Percentiles rank a stretch among this genome's conserved stretches.
phyloP scores from a whole-genome alignment of 352 stramenopile species.

The Salisapilia sapeloensis region DNA sequence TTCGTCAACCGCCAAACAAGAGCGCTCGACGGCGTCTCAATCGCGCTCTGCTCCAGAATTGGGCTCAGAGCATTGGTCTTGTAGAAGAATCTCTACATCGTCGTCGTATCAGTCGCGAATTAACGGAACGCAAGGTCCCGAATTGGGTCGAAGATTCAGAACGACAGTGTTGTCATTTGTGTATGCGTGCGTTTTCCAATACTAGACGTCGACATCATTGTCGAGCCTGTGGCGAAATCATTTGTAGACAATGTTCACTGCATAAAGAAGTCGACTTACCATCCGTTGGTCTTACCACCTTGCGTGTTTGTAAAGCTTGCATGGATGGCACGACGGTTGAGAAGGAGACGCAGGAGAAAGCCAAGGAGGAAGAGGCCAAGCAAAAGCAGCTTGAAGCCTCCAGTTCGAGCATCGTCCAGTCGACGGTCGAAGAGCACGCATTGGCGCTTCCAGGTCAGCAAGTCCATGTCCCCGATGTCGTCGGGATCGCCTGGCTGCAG shows the following conservation, averaged over 20 bases:
- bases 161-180: slow-evolving; percentile 65
- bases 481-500: slow-evolving; percentile 60
- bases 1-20: slow-evolving; percentile 50
- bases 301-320: slow-evolving; percentile 64
- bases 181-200: slow-evolving; percentile 69
- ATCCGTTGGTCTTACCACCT: slow-evolving; percentile 48
- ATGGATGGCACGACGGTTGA: slow-evolving; percentile 33
- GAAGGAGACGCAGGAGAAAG: slow-evolving; percentile 1
- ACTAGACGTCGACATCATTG: slow-evolving; percentile 68
- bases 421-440: slow-evolving; percentile 52
- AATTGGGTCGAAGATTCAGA: slow-evolving; percentile 74
- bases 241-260: slow-evolving; percentile 61
- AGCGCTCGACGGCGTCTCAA: slow-evolving; percentile 38
- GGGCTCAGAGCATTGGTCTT: slow-evolving; percentile 37
- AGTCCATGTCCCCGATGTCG: slow-evolving; percentile 47
- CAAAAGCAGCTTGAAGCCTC: slow-evolving; percentile 1
- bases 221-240: slow-evolving; percentile 70
- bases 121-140: slow-evolving; percentile 47
- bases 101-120: slow-evolving; percentile 50
- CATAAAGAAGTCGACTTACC: slow-evolving; percentile 66
- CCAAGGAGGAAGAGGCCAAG: slow-evolving; percentile 4
- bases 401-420: slow-evolving; percentile 4
- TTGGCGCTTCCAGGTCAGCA: slow-evolving; percentile 37
- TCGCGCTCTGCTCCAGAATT: slow-evolving; percentile 43
- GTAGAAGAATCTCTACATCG: slow-evolving; percentile 57